phyloP scores from a whole-genome alignment of 306 rosid species.

The Rosa rugosa region DNA sequence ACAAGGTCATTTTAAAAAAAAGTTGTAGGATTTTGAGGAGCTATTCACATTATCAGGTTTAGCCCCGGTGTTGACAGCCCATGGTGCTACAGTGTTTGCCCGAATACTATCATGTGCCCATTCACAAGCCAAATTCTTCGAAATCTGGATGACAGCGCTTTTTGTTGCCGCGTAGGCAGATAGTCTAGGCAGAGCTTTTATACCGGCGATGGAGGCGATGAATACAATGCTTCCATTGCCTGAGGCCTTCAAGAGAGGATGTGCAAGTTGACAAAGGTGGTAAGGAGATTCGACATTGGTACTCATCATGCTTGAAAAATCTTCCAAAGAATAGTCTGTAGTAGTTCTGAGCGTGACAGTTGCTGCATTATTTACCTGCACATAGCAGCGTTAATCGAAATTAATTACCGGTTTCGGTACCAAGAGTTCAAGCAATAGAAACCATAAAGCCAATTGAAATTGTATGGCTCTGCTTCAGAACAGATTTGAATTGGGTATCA shows the following conservation, averaged over 20 bases:
- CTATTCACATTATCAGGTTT: constrained; percentile 7
- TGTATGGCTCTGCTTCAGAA: too few species aligned
- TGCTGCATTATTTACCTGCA: constrained; percentile 38
- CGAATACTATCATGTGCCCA: constrained; percentile 75
- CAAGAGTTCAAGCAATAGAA: too few species aligned
- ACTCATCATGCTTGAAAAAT: constrained; percentile 27
- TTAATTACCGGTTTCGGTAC: neutral
- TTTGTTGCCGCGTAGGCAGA: constrained; percentile 58
- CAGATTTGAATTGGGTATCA: too few species aligned
- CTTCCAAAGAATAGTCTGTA: constrained; percentile 18
- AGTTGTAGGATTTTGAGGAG: neutral
- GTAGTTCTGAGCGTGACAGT: neutral
- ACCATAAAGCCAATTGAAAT: too few species aligned
- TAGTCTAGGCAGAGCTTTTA: constrained; percentile 33
- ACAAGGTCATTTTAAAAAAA: neutral
- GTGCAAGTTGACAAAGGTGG: constrained; percentile 41
- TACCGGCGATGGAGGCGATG: constrained; percentile 37
- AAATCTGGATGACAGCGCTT: constrained; percentile 67
- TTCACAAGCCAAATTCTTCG: constrained; percentile 64
- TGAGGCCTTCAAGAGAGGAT: constrained; percentile 44
- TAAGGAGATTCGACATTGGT: constrained; percentile 39
- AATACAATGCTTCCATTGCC: constrained; percentile 44
- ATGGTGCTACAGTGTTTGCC: constrained; percentile 54
- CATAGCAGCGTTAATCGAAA: neutral
- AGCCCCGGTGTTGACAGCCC: constrained; percentile 28